Percentiles rank a stretch among this genome's conserved stretches.
These are phyloP conservation scores for Epithemia pelagica DNA, from an alignment of 108 stramenopile species.

Conservation along the genomic window DNA sequence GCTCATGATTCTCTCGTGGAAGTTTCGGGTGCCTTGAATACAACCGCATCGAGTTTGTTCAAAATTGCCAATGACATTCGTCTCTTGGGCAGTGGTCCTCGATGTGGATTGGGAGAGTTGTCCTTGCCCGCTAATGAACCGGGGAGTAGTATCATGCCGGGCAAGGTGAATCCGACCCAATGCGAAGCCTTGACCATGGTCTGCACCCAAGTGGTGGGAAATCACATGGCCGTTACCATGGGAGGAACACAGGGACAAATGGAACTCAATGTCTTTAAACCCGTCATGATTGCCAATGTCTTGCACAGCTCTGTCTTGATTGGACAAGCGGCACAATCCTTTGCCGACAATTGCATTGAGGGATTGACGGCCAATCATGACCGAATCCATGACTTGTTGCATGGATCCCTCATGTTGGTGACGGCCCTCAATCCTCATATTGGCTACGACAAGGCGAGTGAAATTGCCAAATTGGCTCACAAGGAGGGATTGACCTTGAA, in stretches of 20 bases:
- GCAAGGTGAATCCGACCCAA: constrained; percentile 97
- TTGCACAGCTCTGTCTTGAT: constrained; percentile 89
- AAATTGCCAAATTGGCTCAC: constrained; percentile 96
- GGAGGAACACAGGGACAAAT: constrained; percentile 97
- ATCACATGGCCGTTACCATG: constrained; percentile 87
- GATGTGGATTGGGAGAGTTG: constrained; percentile 95
- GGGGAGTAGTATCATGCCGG: constrained; percentile 98
- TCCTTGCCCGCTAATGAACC: constrained; percentile 95
- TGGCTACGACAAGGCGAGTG: constrained; percentile 96
- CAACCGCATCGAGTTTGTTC: constrained; percentile 82
- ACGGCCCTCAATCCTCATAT: constrained; percentile 97
- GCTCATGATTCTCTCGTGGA: constrained; percentile 95
- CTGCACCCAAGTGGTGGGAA: constrained; percentile 98
- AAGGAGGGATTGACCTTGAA: constrained; percentile 88
- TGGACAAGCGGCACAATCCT: constrained; percentile 81
- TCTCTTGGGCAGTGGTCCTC: constrained; percentile 88
- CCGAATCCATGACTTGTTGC: constrained; percentile 78
- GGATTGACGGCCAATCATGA: constrained; percentile 84
- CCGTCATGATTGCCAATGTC: constrained; percentile 91
- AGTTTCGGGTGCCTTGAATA: constrained; percentile 88
- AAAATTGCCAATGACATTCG: constrained; percentile 99
- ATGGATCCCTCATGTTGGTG: constrained; percentile 93
- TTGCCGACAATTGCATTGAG: constrained; percentile 84
- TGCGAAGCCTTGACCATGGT: constrained; percentile 99
- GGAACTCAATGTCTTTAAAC: constrained; percentile 98